Base-by-base conservation (phyloP, 306 rosid species). In the Senna siamea region DNA sequence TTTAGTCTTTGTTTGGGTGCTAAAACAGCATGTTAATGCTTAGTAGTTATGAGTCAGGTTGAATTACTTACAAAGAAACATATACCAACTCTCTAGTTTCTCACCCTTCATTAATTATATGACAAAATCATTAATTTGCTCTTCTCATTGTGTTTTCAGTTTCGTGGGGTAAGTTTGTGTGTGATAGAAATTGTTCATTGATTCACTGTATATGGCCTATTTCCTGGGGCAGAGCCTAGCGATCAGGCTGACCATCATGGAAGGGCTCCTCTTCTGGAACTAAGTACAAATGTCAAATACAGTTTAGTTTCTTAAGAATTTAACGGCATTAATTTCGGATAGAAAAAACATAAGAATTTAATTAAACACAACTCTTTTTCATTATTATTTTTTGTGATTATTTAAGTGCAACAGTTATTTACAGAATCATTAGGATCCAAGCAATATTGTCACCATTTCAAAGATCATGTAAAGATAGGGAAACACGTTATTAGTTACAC, bases 181-280 rank as follows among this genome's bases (percentile, higher is more conserved):
- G 69, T n/a, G n/a, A n/a, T n/a, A n/a, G 34, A 40, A 19, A 19
- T 62, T 38, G 68, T 61, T 61, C 26, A 44, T 62, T 9, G 5
- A 9, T 40, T 34, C 61, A 14, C 30, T 50, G 2, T 20, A 50
- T 22, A 23, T 40, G 54, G 20, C 72, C 64, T 4, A 63, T 63
- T 20, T 20, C 50, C 2, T 6, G 11, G 70, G 70, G 77, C 19
- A 34, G 30, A 26, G 30, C 30, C 30, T 26, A 26, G 3, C 30
- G 30, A n/a, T n/a, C n/a, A n/a, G n/a, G n/a, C n/a, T n/a, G n/a
- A n/a, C n/a, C n/a, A n/a, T n/a, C n/a, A n/a, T n/a, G n/a, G n/a
- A n/a, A n/a, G n/a, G n/a, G n/a, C n/a, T n/a, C n/a, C n/a, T n/a
- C n/a, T n/a, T n/a, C n/a, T n/a, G n/a, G n/a, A n/a, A n/a, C n/a